Evolutionary conservation across 2,329 filamentous ascomycete genomes (phyloP), one percentile per base, ranked within the genome.

Genomic region (Hymenoscyphus occultus): DNA sequence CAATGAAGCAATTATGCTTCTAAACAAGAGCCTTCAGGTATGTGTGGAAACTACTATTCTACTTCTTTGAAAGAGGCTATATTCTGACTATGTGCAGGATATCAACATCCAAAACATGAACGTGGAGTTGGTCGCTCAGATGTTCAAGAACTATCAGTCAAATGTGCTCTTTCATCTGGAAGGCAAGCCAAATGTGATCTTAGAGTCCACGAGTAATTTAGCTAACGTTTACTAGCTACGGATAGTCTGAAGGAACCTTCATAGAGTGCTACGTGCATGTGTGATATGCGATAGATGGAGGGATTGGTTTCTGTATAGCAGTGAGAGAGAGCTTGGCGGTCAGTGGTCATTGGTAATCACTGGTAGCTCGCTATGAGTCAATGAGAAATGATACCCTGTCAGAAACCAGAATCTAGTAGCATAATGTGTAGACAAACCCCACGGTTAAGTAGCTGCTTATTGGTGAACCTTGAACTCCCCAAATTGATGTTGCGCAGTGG

Each of bases 121-220:
- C 75, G 92, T 97, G 42, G 95, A 98, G 80, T 84, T 98, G 2
- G 95, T 98, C 5, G 93, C 94, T 0, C 94, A 98, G 76, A 99
- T 99, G 95, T 99, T 98, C 83, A 97, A 98, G 81, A 99, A 98
- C 79, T 99, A 99, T 77, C 93, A 97, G 77, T 97, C 93, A 12
- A 99, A 98, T 73, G 94, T 98, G 14, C 81, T 98, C 5, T 98
- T 99, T 77, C 95, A 99, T 74, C 84, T 99, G 5, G 95, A 98
- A 87, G 95, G 95, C 96, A 82, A 19, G n/a, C 13, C 19, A 3
- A 9, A 14, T 35, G 5, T 35, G 35, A 35, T 3, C 28, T 16
- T 22, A 32, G 59, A 3, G 22, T 13, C 48, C 40, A 16, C 62
- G 64, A 62, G 39, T 54, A 63, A 64, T 57, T 40, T 32, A 31